Percentiles rank a stretch among this genome's conserved stretches.
phyloP scores from a whole-genome alignment of 177 flowering plant species.

The Telopea speciosissima region DNA sequence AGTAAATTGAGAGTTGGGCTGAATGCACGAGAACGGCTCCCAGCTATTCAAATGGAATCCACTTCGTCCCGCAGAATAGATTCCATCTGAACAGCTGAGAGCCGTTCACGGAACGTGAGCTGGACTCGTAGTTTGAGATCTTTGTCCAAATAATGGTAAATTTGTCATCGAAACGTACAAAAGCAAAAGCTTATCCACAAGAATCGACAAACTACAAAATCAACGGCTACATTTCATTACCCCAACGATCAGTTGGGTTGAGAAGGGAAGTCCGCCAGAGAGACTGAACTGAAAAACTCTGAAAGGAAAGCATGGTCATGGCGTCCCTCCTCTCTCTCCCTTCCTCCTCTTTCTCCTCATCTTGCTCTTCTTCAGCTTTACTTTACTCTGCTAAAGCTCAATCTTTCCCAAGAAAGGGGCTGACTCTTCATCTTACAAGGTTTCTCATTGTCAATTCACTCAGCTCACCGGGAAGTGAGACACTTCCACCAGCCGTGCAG shows the following conservation, averaged over 20 bases:
- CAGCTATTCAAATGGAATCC: too few species aligned
- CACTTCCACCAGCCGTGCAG: slow-evolving; percentile 31
- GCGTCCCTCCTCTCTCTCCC: background rate
- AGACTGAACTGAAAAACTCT: too few species aligned
- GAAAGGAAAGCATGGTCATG: background rate
- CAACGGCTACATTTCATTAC: background rate
- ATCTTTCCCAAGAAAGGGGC: slow-evolving; percentile 11
- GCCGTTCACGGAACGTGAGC: too few species aligned
- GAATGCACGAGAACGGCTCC: too few species aligned
- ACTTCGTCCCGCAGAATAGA: too few species aligned
- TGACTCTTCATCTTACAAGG: slow-evolving; percentile 7
- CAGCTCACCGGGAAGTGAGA: slow-evolving; percentile 15
- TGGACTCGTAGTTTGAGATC: too few species aligned
- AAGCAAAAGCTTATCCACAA: slow-evolving; percentile 14
- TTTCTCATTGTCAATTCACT: slow-evolving; percentile 15
- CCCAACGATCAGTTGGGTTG: background rate
- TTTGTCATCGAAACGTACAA: background rate
- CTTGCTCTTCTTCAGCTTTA: slow-evolving; percentile 19
- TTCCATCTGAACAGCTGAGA: too few species aligned
- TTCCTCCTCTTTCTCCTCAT: slow-evolving; percentile 16
- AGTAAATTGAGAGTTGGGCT: too few species aligned
- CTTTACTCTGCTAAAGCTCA: slow-evolving; percentile 20
- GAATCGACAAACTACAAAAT: background rate
- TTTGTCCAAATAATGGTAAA: background rate
- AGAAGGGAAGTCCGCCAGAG: too few species aligned